phyloP scores from a whole-genome alignment of 2,329 filamentous ascomycete species.

The Elsinoe perseae region DNA sequence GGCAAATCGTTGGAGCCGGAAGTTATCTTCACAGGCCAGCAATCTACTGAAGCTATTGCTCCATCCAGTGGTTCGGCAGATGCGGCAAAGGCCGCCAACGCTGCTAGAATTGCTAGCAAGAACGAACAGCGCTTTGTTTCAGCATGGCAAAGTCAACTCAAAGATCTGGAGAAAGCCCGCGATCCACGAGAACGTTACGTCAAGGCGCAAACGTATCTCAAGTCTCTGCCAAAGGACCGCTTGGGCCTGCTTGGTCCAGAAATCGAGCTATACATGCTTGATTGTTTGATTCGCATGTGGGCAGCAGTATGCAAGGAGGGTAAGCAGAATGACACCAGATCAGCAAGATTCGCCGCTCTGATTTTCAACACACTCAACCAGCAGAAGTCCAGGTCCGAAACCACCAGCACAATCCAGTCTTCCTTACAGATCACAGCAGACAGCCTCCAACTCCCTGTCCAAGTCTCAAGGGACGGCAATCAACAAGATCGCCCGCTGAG shows the following conservation, averaged over 20 bases:
- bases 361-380: conserved; percentile 36
- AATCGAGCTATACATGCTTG: conserved; percentile 44
- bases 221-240: conserved; percentile 34
- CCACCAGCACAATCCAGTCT: conserved; percentile 37
- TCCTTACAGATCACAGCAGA: conserved; percentile 33
- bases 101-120: conserved; percentile 29
- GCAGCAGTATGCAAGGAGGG: conserved; percentile 26
- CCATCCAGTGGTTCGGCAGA: conserved; percentile 22
- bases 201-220: conserved; percentile 44
- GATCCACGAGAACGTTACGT: conserved; percentile 41
- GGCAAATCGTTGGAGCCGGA: conserved; percentile 59
- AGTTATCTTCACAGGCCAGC: conserved; percentile 36
- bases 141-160: conserved; percentile 41
- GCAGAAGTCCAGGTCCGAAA: conserved; percentile 21
- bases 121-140: conserved; percentile 28
- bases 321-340: conserved; percentile 3
- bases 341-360: conserved; percentile 37
- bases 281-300: conserved; percentile 44
- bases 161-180: conserved; percentile 41
- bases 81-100: conserved; percentile 24
- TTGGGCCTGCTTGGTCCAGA: conserved; percentile 38
- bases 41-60: conserved; percentile 19
- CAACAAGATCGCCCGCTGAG: conserved; percentile 18
- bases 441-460: conserved; percentile 39
- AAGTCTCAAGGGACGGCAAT: conserved; percentile 31